These are phyloP conservation scores for Lactarius evosmus DNA, from an alignment of 768 basidiomycete genomes.

Conservation along the genomic window DNA sequence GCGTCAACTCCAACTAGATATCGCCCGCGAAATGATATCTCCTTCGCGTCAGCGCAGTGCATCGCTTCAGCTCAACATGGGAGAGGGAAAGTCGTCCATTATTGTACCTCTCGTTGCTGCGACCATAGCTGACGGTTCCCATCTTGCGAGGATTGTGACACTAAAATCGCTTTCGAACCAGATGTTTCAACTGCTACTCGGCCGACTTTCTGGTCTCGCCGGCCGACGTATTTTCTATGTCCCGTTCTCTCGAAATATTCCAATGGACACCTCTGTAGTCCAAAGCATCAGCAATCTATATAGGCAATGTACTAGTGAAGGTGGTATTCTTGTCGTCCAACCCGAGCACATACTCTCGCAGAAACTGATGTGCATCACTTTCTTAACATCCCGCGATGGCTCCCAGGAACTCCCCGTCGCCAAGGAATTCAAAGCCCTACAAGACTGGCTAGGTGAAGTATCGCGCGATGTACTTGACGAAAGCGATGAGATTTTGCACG, in stretches of 20 bases:
- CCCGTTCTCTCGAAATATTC: slow-evolving; percentile 46
- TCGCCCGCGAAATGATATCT: slow-evolving; percentile 47
- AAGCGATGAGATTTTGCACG: slow-evolving; percentile 40
- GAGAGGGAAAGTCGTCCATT: slow-evolving; percentile 52
- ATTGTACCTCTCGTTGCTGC: slow-evolving; percentile 47
- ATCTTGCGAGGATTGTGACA: slow-evolving; percentile 47
- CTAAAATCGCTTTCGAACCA: slow-evolving; percentile 45
- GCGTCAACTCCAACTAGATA: slow-evolving; percentile 41
- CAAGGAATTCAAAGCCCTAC: background rate
- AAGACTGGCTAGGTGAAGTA: background rate
- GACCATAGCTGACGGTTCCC: slow-evolving; percentile 41
- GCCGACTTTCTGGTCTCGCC: slow-evolving; percentile 42
- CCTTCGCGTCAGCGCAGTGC: slow-evolving; percentile 41
- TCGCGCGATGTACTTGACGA: slow-evolving; percentile 20
- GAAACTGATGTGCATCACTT: slow-evolving; percentile 43
- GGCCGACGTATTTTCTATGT: slow-evolving; percentile 48
- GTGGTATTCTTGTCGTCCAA: slow-evolving; percentile 47
- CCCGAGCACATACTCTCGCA: slow-evolving; percentile 55
- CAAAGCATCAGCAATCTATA: slow-evolving; percentile 35
- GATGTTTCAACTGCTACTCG: slow-evolving; percentile 47
- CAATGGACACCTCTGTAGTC: slow-evolving; percentile 26
- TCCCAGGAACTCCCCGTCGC: background rate
- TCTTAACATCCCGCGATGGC: background rate
- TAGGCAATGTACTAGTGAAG: slow-evolving; percentile 37
- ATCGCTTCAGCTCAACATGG: slow-evolving; percentile 53